A percentile compares a stretch with the other conserved stretches of the same genome.
Evolutionary conservation across 805 yeast genomes (phyloP).

Genomic region (Millerozyma miso): DNA sequence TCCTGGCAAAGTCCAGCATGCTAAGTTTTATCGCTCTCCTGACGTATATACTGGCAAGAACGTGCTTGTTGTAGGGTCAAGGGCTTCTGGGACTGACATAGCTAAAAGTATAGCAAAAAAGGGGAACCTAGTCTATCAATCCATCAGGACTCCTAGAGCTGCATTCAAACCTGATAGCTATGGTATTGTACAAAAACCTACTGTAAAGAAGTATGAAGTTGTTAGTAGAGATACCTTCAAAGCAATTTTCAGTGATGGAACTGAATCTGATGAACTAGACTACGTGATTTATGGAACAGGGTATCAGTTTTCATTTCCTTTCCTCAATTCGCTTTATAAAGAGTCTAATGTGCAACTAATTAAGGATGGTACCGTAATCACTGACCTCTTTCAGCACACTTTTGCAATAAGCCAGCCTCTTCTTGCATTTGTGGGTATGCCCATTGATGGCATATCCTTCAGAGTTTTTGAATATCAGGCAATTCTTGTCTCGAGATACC

Average conservation of each 20-base stretch:
- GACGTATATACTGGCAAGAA: conserved; percentile 29
- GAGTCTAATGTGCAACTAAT: conserved; percentile 11
- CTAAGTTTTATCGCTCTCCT: conserved; percentile 38
- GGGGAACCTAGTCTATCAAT: not conserved
- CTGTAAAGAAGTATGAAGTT: conserved; percentile 4
- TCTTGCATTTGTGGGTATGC: conserved; percentile 32
- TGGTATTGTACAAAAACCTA: conserved; percentile 4
- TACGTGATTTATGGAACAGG: conserved; percentile 23
- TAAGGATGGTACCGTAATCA: conserved; percentile 24
- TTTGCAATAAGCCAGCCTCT: conserved; percentile 28
- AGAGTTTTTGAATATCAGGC: conserved; percentile 41
- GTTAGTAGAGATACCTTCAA: conserved; percentile 10
- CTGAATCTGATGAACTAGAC: conserved; percentile 13
- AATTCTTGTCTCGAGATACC: conserved; percentile 27
- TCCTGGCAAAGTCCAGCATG: conserved; percentile 33
- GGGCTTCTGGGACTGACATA: conserved; percentile 69
- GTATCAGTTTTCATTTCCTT: conserved; percentile 18
- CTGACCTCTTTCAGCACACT: conserved; percentile 29
- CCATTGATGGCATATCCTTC: conserved; percentile 36
- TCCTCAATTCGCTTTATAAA: conserved; percentile 8
- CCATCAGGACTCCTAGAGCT: not conserved
- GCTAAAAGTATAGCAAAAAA: conserved; percentile 11
- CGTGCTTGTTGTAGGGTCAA: conserved; percentile 39
- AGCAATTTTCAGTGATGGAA: conserved; percentile 19
- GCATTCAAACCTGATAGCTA: not conserved